Evolutionary conservation across 148 eudicot species (phyloP).

Genomic region (Camellia japonica): DNA sequence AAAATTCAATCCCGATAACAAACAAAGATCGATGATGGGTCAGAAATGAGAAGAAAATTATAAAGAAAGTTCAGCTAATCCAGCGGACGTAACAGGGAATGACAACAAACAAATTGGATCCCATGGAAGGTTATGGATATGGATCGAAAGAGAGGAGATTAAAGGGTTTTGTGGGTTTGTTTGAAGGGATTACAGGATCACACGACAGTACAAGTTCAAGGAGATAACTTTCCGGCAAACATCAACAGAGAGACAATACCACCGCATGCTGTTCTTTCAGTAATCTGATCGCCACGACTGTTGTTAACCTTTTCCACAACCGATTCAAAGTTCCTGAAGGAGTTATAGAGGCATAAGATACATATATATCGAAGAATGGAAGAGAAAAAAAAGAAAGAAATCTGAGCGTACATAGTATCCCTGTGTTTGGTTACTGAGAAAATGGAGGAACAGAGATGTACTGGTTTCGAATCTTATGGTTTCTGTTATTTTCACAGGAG

Average conservation of each 20-base stretch:
- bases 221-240: conserved; percentile 71
- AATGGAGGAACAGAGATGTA: neutral
- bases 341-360: neutral
- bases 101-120: conserved; percentile 68
- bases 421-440: conserved; percentile 1
- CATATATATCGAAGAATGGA: neutral
- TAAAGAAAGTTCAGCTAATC: conserved; percentile 64
- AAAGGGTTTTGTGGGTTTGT: neutral
- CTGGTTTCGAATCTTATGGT: neutral
- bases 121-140: conserved; percentile 45
- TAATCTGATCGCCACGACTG: conserved; percentile 28
- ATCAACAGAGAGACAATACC: conserved; percentile 70
- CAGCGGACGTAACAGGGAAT: conserved; percentile 67
- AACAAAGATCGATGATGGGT: neutral
- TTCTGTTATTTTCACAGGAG: neutral
- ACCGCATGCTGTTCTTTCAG: conserved; percentile 67
- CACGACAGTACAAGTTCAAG: conserved; percentile 77
- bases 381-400: conserved; percentile 1
- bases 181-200: conserved; percentile 57
- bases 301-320: neutral
- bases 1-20: neutral
- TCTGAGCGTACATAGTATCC: neutral
- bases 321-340: conserved; percentile 33
- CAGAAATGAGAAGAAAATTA: neutral
- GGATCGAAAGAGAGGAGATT: neutral